Conservation (phyloP, 331 rosid species). For the Rosa hybrid region DNA sequence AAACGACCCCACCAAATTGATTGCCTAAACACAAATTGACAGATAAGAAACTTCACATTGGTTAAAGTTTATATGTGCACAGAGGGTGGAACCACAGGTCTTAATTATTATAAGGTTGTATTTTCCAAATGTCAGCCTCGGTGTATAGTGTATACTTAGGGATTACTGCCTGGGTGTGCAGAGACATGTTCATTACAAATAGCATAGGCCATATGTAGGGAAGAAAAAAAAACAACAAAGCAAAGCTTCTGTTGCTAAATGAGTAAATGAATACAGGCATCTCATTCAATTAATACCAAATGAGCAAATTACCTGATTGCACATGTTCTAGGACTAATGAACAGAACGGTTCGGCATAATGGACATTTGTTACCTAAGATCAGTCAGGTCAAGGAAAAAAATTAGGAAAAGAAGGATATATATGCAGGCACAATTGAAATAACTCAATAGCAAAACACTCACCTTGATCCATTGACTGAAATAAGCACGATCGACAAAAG, state of each 20-base stretch:
- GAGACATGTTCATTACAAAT: neutral
- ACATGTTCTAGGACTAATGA: conserved; percentile 82
- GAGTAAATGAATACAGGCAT: conserved; percentile 4
- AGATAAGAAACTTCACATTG: neutral
- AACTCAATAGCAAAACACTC: conserved; percentile 35
- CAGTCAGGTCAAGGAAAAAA: conserved; percentile 30
- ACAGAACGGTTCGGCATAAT: conserved; percentile 94
- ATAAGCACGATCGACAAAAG: conserved; percentile 89
- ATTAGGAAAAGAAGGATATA: conserved; percentile 13
- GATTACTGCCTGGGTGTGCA: neutral
- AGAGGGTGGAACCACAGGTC: neutral
- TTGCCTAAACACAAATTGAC: conserved; percentile 16
- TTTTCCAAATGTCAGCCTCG: neutral
- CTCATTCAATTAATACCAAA: conserved; percentile 17
- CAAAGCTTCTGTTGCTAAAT: neutral
- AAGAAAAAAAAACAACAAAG: neutral
- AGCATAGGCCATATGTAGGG: neutral
- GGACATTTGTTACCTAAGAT: conserved; percentile 97
- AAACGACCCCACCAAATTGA: conserved; percentile 20
- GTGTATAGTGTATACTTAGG: neutral
- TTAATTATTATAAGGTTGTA: neutral
- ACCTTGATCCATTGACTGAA: conserved; percentile 95
- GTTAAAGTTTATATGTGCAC: neutral
- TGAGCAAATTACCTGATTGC: conserved; percentile 67
- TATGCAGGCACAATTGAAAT: conserved; percentile 2